Evolutionary conservation across 2,329 filamentous ascomycete species (phyloP).

Genomic region (Tolypocladium amazonense): DNA sequence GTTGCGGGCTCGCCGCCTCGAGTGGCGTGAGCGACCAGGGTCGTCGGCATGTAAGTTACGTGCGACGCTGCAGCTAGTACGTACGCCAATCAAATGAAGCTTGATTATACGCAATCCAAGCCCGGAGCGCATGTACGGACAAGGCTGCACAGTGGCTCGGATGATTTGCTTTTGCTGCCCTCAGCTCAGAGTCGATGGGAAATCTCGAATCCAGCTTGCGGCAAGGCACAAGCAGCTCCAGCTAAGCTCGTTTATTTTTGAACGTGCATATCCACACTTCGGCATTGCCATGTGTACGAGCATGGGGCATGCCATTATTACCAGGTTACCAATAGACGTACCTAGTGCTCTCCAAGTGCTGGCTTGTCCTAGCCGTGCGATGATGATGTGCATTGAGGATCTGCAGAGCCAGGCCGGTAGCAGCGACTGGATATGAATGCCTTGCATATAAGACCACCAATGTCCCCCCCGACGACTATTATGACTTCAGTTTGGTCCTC

Average conservation of each 20-base stretch:
- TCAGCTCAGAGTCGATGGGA: not conserved
- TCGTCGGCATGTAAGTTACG: not conserved
- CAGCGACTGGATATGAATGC: not conserved
- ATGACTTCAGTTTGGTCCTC: not conserved
- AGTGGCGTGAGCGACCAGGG: not conserved
- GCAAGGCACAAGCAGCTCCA: not conserved
- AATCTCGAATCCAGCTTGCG: not conserved
- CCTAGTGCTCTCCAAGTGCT: not conserved
- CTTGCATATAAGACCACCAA: not conserved
- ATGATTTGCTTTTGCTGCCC: not conserved
- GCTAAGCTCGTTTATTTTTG: not conserved
- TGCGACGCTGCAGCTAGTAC: not conserved
- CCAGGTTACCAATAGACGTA: not conserved
- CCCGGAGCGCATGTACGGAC: not conserved
- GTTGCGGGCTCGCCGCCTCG: not conserved
- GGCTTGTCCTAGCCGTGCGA: not conserved
- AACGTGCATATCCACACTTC: not conserved
- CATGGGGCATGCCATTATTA: not conserved
- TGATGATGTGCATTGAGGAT: not conserved
- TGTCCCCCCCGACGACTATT: not conserved
- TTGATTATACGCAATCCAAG: not conserved
- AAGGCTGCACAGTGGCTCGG: not conserved
- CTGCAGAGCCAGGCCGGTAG: not conserved
- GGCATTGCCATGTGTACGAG: not conserved
- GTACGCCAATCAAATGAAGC: not conserved